phyloP scores from a whole-genome alignment of 2,329 filamentous ascomycete genomes.

The Cercospora nicotianae region DNA sequence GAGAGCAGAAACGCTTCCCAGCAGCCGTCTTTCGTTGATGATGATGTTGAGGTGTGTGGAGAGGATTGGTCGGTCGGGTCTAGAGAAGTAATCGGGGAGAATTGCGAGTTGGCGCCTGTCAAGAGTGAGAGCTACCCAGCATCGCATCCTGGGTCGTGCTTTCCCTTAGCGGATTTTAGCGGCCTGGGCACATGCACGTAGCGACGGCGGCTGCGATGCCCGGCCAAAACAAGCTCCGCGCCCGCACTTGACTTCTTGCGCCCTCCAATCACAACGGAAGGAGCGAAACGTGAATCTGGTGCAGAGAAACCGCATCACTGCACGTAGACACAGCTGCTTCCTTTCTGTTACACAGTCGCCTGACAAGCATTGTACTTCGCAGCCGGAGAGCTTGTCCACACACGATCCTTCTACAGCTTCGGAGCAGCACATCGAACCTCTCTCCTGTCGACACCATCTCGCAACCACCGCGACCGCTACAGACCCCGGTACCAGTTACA shows the following conservation, averaged over 20 bases:
- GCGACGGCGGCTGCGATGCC: background rate
- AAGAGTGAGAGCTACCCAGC: background rate
- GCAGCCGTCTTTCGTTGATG: background rate
- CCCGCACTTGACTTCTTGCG: slow-evolving; percentile 8
- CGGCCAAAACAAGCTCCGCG: slow-evolving; percentile 9
- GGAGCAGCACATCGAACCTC: background rate
- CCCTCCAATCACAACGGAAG: background rate
- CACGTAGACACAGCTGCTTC: background rate
- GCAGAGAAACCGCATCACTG: slow-evolving; percentile 1
- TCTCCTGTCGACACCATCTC: background rate
- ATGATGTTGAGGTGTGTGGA: background rate
- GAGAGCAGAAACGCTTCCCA: background rate
- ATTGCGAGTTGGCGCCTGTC: background rate
- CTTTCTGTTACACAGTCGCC: background rate
- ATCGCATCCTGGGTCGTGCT: background rate
- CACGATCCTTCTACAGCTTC: background rate
- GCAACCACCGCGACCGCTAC: background rate
- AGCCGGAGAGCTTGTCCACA: background rate
- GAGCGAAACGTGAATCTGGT: background rate
- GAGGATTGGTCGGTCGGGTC: background rate
- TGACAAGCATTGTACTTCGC: background rate
- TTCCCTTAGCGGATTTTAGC: slow-evolving; percentile 1
- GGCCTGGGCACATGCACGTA: slow-evolving; percentile 3
- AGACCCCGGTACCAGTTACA: background rate
- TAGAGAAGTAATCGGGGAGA: background rate